phyloP scores from a whole-genome alignment of 768 basidiomycete genomes.

The Phanerodontia chrysosporium region DNA sequence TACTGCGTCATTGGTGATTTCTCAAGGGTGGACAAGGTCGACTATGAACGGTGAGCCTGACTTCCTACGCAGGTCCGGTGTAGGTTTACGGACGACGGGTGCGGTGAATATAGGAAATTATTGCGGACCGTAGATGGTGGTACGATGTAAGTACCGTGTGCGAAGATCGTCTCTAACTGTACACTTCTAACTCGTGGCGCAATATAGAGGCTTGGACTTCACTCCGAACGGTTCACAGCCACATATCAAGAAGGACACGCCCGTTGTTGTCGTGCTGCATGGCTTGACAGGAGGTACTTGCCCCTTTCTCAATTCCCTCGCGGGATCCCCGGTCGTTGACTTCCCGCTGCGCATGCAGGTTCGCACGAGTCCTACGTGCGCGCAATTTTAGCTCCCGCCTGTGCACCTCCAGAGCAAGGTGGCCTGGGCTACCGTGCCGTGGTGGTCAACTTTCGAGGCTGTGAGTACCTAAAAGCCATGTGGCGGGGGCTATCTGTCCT shows the following conservation, averaged over 20 bases:
- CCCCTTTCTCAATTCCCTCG: constrained; percentile 1
- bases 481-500: neutral
- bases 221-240: constrained; percentile 36
- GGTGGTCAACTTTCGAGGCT: constrained; percentile 91
- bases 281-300: constrained; percentile 42
- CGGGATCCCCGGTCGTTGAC: constrained; percentile 5
- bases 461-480: constrained; percentile 37
- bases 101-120: constrained; percentile 35
- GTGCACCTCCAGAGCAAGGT: constrained; percentile 65
- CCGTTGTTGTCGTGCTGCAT: constrained; percentile 53
- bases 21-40: constrained; percentile 48
- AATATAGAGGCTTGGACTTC: constrained; percentile 64
- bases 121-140: constrained; percentile 57
- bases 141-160: constrained; percentile 45
- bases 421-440: constrained; percentile 88
- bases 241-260: constrained; percentile 34
- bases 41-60: constrained; percentile 46
- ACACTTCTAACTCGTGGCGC: neutral
- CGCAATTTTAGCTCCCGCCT: constrained; percentile 71
- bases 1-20: constrained; percentile 61
- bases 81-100: neutral
- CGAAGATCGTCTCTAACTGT: neutral
- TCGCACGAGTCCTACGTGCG: constrained; percentile 90
- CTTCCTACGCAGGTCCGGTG: neutral
- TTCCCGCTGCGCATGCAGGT: constrained; percentile 38